phyloP scores from a whole-genome alignment of 768 basidiomycete species.

The Mycena galopus region DNA sequence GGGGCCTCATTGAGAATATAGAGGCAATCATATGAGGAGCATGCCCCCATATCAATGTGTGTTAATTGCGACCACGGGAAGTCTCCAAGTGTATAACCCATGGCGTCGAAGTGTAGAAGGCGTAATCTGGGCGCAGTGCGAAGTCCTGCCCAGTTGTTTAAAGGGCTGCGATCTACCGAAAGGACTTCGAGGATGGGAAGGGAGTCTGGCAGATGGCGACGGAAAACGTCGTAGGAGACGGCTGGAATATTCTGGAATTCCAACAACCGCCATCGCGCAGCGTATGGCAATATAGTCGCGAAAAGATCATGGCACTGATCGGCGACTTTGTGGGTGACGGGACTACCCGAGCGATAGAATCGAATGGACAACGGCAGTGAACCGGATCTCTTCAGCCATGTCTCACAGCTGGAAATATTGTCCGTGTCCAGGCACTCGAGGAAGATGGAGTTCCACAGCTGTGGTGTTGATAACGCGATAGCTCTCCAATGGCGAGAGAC shows the following conservation, averaged over 20 bases:
- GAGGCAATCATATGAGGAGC: neutral
- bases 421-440: neutral
- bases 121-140: neutral
- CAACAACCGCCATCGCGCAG: slow-evolving; percentile 13
- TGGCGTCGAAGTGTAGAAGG: neutral
- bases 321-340: neutral
- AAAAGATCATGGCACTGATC: neutral
- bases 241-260: neutral
- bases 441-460: neutral
- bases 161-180: neutral
- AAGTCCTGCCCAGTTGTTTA: neutral
- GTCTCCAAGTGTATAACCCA: neutral
- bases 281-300: neutral
- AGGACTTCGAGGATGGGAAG: neutral
- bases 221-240: neutral
- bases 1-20: neutral
- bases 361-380: slow-evolving; percentile 10
- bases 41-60: slow-evolving; percentile 3
- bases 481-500: neutral
- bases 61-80: slow-evolving; percentile 21
- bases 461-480: neutral
- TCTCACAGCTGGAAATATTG: neutral
- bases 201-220: neutral
- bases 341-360: neutral
- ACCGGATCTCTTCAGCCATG: slow-evolving; percentile 15